phyloP scores from a whole-genome alignment of 2,329 filamentous ascomycete genomes.

The Domatiomyces catenatus region DNA sequence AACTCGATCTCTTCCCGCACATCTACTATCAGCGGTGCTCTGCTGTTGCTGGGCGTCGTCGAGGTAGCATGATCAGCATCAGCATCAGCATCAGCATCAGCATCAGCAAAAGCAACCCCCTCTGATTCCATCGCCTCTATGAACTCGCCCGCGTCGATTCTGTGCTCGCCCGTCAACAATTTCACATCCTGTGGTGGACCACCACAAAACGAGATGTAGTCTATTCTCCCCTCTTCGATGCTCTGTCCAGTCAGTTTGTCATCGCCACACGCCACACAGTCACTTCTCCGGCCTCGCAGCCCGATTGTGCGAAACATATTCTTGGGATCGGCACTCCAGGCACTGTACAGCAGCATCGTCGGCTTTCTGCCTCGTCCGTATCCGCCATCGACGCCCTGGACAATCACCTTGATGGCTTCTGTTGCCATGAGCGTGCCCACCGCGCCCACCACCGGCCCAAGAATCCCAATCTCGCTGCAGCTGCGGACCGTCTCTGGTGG shows the following conservation, averaged over 20 bases:
- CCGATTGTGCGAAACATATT: conserved; percentile 57
- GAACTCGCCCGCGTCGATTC: conserved; percentile 52
- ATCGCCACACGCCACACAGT: conserved; percentile 63
- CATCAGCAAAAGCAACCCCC: conserved; percentile 14
- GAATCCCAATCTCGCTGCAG: conserved; percentile 82
- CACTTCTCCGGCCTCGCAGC: conserved; percentile 51
- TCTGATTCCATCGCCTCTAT: conserved; percentile 20
- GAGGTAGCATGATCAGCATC: neutral
- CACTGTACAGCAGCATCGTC: conserved; percentile 40
- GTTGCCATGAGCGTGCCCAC: conserved; percentile 90
- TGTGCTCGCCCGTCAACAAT: conserved; percentile 46
- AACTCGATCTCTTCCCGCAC: conserved; percentile 76
- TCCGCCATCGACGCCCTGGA: conserved; percentile 17
- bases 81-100: conserved; percentile 12
- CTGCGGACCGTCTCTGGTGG: conserved; percentile 67
- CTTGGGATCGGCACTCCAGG: conserved; percentile 26
- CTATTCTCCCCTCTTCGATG: conserved; percentile 50
- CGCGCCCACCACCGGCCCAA: conserved; percentile 79
- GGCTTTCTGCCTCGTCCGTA: conserved; percentile 21
- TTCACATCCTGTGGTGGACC: conserved; percentile 35
- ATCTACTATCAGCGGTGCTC: conserved; percentile 52
- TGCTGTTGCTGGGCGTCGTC: conserved; percentile 2
- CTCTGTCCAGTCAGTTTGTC: conserved; percentile 48
- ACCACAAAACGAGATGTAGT: conserved; percentile 81
- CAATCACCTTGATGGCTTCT: conserved; percentile 73